These are phyloP conservation scores for Crithidia fasciculata DNA, from an alignment of 208 protist species.

Conservation along the genomic window DNA sequence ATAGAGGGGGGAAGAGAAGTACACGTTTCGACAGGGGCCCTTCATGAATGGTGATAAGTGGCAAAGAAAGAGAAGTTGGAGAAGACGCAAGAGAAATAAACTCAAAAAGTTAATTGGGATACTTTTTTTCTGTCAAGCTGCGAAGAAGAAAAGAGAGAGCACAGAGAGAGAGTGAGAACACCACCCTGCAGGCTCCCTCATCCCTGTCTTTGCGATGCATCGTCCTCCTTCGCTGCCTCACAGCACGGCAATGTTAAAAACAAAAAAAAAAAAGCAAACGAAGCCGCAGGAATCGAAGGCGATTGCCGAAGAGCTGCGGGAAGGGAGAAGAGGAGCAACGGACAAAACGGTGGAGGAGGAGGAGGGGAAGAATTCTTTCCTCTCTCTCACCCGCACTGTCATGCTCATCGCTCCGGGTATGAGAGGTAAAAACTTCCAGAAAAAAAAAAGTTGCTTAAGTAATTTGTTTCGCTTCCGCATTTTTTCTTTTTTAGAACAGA, in stretches of 20 bases:
- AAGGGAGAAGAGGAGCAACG: too few relatives aligned
- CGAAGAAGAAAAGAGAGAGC: neutral
- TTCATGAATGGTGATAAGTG: neutral
- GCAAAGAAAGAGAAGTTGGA: neutral
- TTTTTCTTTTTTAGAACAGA: neutral
- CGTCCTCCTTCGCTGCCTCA: neutral
- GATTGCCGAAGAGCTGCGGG: too few relatives aligned
- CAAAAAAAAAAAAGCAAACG: constrained; percentile 11
- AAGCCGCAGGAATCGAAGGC: neutral
- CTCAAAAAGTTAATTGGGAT: neutral
- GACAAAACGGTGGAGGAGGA: too few relatives aligned
- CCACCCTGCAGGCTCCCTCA: neutral
- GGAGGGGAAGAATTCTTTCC: too few relatives aligned
- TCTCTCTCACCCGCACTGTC: too few relatives aligned
- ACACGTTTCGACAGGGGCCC: too few relatives aligned
- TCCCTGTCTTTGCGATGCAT: neutral
- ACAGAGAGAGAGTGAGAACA: neutral
- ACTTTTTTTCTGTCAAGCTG: too few relatives aligned
- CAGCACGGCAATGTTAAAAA: neutral
- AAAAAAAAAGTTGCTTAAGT: too few relatives aligned
- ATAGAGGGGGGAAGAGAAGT: neutral
- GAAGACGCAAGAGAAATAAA: neutral
- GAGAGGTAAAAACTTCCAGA: too few relatives aligned
- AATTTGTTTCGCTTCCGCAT: neutral
- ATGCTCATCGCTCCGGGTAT: too few relatives aligned